Percentiles rank a stretch among this genome's conserved stretches.
Conservation (phyloP, 2,329 filamentous ascomycete genomes). For the Aspergillus ustus region DNA sequence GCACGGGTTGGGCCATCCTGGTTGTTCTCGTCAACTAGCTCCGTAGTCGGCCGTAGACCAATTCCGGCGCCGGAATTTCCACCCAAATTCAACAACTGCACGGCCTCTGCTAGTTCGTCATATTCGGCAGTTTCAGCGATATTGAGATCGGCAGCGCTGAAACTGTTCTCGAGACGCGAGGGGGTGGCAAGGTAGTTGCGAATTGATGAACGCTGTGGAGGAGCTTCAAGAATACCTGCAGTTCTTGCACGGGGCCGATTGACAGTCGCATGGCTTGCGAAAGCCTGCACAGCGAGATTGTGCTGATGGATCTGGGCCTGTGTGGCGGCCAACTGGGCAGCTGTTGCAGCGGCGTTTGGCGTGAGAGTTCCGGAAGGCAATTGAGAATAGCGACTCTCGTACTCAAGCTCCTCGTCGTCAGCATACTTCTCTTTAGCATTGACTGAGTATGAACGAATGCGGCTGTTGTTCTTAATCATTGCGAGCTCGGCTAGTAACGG, state of each 20-base stretch:
- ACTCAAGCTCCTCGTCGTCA: conserved; percentile 82
- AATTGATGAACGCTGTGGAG: conserved; percentile 65
- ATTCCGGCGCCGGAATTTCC: conserved; percentile 53
- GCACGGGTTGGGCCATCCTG: conserved; percentile 90
- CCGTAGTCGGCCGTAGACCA: conserved; percentile 65
- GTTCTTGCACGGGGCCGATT: conserved; percentile 88
- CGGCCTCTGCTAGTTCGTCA: conserved; percentile 78
- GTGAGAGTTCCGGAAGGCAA: conserved; percentile 64
- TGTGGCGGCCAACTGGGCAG: conserved; percentile 63
- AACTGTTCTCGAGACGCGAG: conserved; percentile 74
- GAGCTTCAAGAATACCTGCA: conserved; percentile 86
- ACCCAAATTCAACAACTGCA: conserved; percentile 75
- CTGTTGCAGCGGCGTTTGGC: conserved; percentile 60
- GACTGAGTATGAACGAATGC: conserved; percentile 96
- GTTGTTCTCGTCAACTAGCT: conserved; percentile 75
- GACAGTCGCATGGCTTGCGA: conserved; percentile 79
- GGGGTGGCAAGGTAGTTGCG: conserved; percentile 78
- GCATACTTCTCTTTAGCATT: conserved; percentile 98
- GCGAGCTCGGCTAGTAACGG: conserved; percentile 74
- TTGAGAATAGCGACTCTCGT: conserved; percentile 62
- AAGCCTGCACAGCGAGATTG: conserved; percentile 91
- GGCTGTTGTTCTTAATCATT: conserved; percentile 77
- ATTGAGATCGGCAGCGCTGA: conserved; percentile 75
- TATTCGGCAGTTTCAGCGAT: conserved; percentile 77
- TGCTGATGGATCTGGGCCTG: conserved; percentile 80